Evolutionary conservation across 2,329 filamentous ascomycete genomes (phyloP).

Genomic region (Fusarium penzigii): DNA sequence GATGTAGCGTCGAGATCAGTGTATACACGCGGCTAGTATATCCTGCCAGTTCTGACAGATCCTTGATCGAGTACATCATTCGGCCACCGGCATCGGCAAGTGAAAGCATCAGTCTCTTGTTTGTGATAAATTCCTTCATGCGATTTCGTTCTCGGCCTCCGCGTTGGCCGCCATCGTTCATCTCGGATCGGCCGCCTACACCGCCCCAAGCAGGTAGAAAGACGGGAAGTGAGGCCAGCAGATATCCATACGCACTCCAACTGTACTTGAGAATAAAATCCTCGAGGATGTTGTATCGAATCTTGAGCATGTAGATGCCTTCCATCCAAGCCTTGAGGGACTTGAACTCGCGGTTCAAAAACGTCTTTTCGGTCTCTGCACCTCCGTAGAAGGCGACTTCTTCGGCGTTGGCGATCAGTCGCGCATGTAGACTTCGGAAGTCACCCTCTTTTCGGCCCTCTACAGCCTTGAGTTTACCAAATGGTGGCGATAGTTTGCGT

Average conservation of each 20-base stretch:
- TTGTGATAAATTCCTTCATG: slow-evolving; percentile 99
- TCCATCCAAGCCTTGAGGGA: slow-evolving; percentile 98
- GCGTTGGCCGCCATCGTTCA: slow-evolving; percentile 51
- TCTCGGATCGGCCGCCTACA: slow-evolving; percentile 70
- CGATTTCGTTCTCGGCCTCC: slow-evolving; percentile 74
- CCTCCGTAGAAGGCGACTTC: slow-evolving; percentile 98
- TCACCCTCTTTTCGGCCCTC: slow-evolving; percentile 95
- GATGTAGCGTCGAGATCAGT: slow-evolving; percentile 89
- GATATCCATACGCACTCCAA: slow-evolving; percentile 96
- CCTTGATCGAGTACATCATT: slow-evolving; percentile 99
- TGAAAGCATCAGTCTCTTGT: slow-evolving; percentile 97
- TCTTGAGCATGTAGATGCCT: slow-evolving; percentile 95
- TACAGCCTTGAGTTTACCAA: slow-evolving; percentile 94
- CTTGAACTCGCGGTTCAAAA: slow-evolving; percentile 88
- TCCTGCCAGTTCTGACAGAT: slow-evolving; percentile 90
- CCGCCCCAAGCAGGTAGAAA: slow-evolving; percentile 96
- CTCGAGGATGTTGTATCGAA: slow-evolving; percentile 97
- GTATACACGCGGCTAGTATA: slow-evolving; percentile 97
- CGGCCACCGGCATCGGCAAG: slow-evolving; percentile 92
- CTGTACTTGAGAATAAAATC: slow-evolving; percentile 98
- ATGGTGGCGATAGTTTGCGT: slow-evolving; percentile 85
- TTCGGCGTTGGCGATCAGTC: slow-evolving; percentile 94
- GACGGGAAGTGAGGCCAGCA: slow-evolving; percentile 88
- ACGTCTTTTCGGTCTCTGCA: slow-evolving; percentile 90
- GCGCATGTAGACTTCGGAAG: slow-evolving; percentile 86